Evolutionary conservation across 805 yeast genomes (phyloP), one percentile per base, ranked within the genome.

Genomic region (Sugiyamaella lignohabitans): DNA sequence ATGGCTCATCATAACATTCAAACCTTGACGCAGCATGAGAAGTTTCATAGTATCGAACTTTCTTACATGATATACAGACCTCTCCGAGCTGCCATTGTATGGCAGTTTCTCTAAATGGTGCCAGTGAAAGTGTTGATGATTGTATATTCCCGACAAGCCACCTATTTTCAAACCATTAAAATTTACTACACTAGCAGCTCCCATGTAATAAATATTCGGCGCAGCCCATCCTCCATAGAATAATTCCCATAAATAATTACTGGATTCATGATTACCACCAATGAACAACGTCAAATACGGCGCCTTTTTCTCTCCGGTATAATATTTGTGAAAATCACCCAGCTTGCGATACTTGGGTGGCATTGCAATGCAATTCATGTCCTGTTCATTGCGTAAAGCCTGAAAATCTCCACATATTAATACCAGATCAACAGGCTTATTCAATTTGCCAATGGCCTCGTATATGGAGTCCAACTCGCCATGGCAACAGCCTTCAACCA

Each of bases 181-280:
- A 80, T 85, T 79, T 1, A 93, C 66, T 1, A 79, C 79, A 14
- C 88, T 87, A 17, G 82, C 75, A 38, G 78, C 77, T 0, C 98
- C 98, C 56, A 93, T 59, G 60, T 79, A 93, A 63, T 82, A 93
- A 11, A 93, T 86, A 52, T 83, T 81, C 1, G 87, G 86, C 1
- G 95, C 94, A 1, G 85, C 89, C 86, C 91, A 93, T 0, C 98
- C 98, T 10, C 98, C 98, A 61, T 73, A 75, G 49, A 76, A 78
- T 48, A 89, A 65, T 55, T 84, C 87, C 50, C 75, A 69, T 52
- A 93, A 60, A 60, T 84, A 86, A 49, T 81, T 78, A 48, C 94
- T 85, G 3, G 93, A 80, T 60, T 93, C 98, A 59, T 93, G 98
- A 64, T 93, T 93, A 0, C 98, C 98, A 2, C 98, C 98, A 37